A percentile compares a stretch with the other conserved stretches of the same genome.
Conservation (phyloP, 768 basidiomycete species). For the Phanerodontia chrysosporium region DNA sequence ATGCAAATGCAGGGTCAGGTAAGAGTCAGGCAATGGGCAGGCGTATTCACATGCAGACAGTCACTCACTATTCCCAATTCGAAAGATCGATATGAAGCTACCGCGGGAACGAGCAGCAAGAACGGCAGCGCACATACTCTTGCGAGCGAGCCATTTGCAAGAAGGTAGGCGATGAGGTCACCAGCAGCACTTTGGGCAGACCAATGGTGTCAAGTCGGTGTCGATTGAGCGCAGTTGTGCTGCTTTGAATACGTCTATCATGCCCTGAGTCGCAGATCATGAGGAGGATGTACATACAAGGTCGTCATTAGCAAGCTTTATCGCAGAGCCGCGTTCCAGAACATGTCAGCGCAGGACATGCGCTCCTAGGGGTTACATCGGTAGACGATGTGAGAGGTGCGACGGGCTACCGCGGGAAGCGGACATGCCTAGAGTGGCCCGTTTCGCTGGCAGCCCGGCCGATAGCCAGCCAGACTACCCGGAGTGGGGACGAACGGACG, state of each 20-base stretch:
- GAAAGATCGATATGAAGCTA: neutral
- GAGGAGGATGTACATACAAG: neutral
- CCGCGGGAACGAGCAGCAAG: neutral
- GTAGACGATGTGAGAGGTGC: neutral
- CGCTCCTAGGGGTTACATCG: neutral
- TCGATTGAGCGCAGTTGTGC: neutral
- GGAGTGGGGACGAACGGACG: neutral
- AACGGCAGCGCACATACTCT: neutral
- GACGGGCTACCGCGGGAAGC: neutral
- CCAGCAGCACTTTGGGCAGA: neutral
- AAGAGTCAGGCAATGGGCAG: neutral
- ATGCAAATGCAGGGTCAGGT: neutral
- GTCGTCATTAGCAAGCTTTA: neutral
- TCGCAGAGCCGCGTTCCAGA: neutral
- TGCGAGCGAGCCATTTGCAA: neutral
- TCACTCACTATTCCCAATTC: neutral
- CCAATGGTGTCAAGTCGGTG: neutral
- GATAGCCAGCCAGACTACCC: neutral
- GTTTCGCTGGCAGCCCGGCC: neutral
- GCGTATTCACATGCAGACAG: neutral
- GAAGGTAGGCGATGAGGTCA: neutral
- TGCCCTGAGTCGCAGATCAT: neutral
- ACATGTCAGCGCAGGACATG: neutral
- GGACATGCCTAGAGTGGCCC: neutral
- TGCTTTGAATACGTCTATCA: neutral